These are phyloP conservation scores for Blastobotrys illinoisensis DNA, from an alignment of 1,139 yeast genomes.

Conservation along the genomic window DNA sequence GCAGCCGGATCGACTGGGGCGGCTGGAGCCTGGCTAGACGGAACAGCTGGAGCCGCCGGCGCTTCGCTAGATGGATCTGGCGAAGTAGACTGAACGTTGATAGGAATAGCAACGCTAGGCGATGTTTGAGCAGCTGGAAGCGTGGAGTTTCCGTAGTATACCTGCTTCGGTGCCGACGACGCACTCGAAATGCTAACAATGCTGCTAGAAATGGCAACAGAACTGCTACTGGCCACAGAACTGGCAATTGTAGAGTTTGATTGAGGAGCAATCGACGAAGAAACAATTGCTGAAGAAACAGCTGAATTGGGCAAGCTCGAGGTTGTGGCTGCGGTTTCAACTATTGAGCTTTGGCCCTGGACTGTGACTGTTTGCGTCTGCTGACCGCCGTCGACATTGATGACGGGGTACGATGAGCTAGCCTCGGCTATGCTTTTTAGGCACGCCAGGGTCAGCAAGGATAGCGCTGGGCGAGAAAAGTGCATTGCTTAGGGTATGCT, in stretches of 20 bases:
- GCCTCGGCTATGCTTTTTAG: neutral
- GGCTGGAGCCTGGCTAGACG: no score
- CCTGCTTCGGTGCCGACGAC: neutral
- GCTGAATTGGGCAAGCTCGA: neutral
- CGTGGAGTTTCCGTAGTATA: neutral
- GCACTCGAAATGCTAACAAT: neutral
- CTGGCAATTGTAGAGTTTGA: neutral
- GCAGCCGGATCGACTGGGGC: no score
- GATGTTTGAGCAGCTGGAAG: neutral
- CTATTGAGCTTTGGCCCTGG: neutral
- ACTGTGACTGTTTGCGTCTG: neutral
- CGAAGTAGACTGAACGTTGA: neutral
- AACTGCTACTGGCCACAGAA: neutral
- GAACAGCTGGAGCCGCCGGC: no score
- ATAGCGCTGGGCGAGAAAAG: neutral
- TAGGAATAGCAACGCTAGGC: neutral
- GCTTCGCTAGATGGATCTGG: no score
- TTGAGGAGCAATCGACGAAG: neutral
- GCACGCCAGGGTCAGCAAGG: conserved; percentile 11
- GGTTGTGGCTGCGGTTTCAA: neutral
- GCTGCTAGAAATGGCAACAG: neutral
- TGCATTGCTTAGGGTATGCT: neutral
- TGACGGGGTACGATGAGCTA: conserved; percentile 1
- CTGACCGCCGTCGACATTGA: neutral
- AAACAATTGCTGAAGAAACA: neutral